Conservation (phyloP, 495 filamentous ascomycete genomes). For the Rusavskia elegans region DNA sequence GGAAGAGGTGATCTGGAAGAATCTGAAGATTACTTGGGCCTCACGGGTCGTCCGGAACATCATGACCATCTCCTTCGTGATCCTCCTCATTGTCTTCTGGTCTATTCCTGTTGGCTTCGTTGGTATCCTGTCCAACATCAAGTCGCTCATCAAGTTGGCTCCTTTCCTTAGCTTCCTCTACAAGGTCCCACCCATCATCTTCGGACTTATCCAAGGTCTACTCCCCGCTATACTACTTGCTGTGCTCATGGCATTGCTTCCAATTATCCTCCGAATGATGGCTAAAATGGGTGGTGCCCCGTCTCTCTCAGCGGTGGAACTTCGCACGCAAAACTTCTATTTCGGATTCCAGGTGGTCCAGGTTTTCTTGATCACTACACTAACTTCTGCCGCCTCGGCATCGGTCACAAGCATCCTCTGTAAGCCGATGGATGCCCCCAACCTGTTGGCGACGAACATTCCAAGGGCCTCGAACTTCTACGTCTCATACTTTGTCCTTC, state of each 20-base stretch:
- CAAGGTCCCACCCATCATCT: conserved; percentile 49
- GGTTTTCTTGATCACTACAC: conserved; percentile 78
- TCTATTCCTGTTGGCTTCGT: conserved; percentile 83
- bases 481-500: conserved; percentile 85
- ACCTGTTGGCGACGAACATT: conserved; percentile 55
- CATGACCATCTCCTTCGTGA: conserved; percentile 52
- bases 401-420: conserved; percentile 43
- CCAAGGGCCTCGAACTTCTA: conserved; percentile 86
- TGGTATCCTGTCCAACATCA: conserved; percentile 75
- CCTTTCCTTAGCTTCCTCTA: conserved; percentile 59
- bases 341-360: conserved; percentile 93
- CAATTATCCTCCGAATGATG: conserved; percentile 66
- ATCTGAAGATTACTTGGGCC: conserved; percentile 79
- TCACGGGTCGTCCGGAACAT: conserved; percentile 60
- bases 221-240: conserved; percentile 67
- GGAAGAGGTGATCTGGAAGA: conserved; percentile 76
- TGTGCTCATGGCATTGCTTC: conserved; percentile 78
- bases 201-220: conserved; percentile 74
- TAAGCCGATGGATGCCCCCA: conserved; percentile 41
- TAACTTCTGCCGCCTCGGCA: conserved; percentile 49
- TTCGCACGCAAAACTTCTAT: conserved; percentile 81
- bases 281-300: conserved; percentile 69
- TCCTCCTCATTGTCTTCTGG: conserved; percentile 84
- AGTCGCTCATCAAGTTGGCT: conserved; percentile 41
- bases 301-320: conserved; percentile 60